Evolutionary conservation across 1,139 yeast species (phyloP).

Genomic region (Taphrina pruni): DNA sequence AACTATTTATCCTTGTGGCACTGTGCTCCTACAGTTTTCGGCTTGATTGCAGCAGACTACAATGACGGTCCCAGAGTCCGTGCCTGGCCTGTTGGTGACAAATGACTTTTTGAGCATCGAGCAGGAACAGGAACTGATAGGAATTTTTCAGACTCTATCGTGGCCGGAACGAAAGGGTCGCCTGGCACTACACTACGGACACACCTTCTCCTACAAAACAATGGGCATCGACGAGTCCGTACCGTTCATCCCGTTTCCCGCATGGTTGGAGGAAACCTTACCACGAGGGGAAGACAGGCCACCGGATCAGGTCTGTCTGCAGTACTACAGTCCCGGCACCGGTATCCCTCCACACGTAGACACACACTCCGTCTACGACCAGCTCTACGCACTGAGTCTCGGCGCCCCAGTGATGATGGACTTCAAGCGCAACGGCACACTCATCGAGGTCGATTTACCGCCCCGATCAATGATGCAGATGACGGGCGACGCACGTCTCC

Average conservation of each 20-base stretch:
- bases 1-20: too few relatives aligned
- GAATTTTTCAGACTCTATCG: background rate
- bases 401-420: conserved; percentile 36
- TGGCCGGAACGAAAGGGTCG: conserved; percentile 27
- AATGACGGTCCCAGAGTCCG: conserved; percentile 5
- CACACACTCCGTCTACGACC: conserved; percentile 32
- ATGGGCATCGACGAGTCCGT: conserved; percentile 33
- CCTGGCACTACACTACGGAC: conserved; percentile 36
- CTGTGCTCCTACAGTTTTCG: too few relatives aligned
- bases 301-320: conserved; percentile 36
- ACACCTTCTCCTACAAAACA: conserved; percentile 33
- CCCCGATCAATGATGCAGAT: conserved; percentile 37
- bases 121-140: conserved; percentile 1
- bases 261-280: conserved; percentile 19
- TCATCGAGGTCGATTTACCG: conserved; percentile 18
- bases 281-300: background rate
- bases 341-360: conserved; percentile 40
- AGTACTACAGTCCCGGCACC: conserved; percentile 37
- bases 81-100: conserved; percentile 12
- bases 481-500: conserved; percentile 28
- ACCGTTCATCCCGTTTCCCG: conserved; percentile 24
- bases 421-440: conserved; percentile 8
- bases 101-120: conserved; percentile 1
- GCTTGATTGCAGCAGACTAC: background rate
- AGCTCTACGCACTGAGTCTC: conserved; percentile 20